Percentiles rank a stretch among this genome's conserved stretches.
Evolutionary conservation across 2,329 filamentous ascomycete species (phyloP).

Genomic region (Ophiocordyceps robertsii): DNA sequence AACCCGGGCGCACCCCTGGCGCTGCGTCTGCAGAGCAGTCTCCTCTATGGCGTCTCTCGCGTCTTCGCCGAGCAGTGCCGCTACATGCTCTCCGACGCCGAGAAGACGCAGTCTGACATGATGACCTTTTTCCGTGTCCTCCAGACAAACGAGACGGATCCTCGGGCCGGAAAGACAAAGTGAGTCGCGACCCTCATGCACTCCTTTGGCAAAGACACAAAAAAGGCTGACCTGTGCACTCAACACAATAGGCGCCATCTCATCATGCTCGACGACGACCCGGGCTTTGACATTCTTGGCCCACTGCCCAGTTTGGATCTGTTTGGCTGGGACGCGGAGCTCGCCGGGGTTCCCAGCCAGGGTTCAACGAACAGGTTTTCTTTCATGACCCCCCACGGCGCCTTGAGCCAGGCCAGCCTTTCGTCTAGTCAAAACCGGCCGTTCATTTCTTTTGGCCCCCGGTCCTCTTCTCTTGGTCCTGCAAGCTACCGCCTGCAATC

Average conservation of each 20-base stretch:
- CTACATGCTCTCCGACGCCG: constrained; percentile 72
- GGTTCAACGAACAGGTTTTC: constrained; percentile 23
- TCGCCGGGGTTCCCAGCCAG: constrained; percentile 21
- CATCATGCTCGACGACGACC: constrained; percentile 70
- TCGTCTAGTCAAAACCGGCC: constrained; percentile 15
- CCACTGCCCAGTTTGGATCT: constrained; percentile 19
- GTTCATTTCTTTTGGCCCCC: constrained; percentile 17
- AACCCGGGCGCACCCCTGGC: constrained; percentile 74
- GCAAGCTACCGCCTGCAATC: constrained; percentile 18
- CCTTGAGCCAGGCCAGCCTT: constrained; percentile 14
- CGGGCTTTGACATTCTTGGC: constrained; percentile 44
- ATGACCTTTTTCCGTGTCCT: constrained; percentile 48
- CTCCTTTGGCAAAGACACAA: constrained; percentile 8
- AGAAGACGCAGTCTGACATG: constrained; percentile 63
- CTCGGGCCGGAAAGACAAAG: constrained; percentile 58
- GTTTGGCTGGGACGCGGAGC: constrained; percentile 20
- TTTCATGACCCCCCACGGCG: constrained; percentile 27
- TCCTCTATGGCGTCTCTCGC: constrained; percentile 74
- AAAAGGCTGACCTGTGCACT: constrained; percentile 1
- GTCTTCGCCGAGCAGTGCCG: constrained; percentile 80
- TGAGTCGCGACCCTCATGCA: constrained; percentile 32
- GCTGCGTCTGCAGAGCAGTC: constrained; percentile 73
- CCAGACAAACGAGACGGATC: constrained; percentile 46
- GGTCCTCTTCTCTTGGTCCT: constrained; percentile 20
- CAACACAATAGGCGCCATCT: constrained; percentile 48